These are phyloP conservation scores for Fusarium longipes DNA, from an alignment of 2,329 filamentous ascomycete genomes.

Conservation along the genomic window DNA sequence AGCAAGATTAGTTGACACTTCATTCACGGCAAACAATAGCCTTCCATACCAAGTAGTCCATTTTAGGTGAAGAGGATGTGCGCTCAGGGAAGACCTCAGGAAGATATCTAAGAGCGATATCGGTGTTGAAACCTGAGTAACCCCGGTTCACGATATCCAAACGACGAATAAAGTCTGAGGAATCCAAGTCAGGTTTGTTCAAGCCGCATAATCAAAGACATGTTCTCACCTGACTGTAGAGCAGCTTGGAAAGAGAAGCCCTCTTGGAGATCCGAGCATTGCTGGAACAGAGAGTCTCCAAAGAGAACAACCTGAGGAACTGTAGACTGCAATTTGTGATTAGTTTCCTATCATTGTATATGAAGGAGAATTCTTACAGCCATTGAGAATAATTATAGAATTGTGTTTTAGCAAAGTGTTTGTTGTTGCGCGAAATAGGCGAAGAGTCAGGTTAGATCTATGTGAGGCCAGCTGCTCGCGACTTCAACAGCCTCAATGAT, in stretches of 20 bases:
- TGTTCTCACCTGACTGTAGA: constrained; percentile 72
- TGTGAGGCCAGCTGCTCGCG: background rate
- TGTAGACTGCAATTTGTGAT: constrained; percentile 53
- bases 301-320: constrained; percentile 85
- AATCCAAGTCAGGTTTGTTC: constrained; percentile 8
- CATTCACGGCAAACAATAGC: background rate
- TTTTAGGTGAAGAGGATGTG: constrained; percentile 61
- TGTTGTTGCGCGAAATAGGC: constrained; percentile 9
- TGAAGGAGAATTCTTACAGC: constrained; percentile 33
- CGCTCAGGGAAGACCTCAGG: constrained; percentile 77
- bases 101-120: constrained; percentile 76
- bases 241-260: constrained; percentile 81
- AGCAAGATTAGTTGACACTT: constrained; percentile 33
- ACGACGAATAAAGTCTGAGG: constrained; percentile 75
- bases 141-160: constrained; percentile 91
- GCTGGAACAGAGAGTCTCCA: constrained; percentile 89
- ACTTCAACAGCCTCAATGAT: constrained; percentile 9
- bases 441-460: background rate
- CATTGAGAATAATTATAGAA: constrained; percentile 18
- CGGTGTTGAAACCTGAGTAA: constrained; percentile 86
- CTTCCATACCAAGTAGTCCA: constrained; percentile 72
- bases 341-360: background rate
- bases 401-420: background rate
- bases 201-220: background rate
- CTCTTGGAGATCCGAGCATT: constrained; percentile 67